These are phyloP conservation scores for Backusella morwellensis DNA, from an alignment of 192 early-diverging fungal genomes.

Conservation along the genomic window DNA sequence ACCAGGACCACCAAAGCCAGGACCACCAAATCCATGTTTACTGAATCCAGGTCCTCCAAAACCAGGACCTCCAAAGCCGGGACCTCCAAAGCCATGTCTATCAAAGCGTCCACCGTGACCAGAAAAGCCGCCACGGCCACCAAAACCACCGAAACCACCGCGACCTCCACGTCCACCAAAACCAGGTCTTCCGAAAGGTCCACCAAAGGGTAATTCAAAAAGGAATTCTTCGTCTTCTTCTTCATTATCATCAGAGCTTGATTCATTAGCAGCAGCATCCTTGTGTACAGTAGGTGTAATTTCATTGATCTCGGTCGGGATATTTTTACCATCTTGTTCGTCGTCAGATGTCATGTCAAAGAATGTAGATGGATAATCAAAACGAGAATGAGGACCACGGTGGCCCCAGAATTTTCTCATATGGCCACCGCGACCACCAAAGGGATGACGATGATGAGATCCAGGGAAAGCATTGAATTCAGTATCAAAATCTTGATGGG, in stretches of 20 bases:
- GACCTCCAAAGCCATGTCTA: neutral
- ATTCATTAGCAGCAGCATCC: neutral
- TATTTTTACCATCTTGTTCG: neutral
- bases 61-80: neutral
- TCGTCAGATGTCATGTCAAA: neutral
- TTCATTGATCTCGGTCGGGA: neutral
- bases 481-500: neutral
- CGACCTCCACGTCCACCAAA: neutral
- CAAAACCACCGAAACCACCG: neutral
- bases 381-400: neutral
- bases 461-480: neutral
- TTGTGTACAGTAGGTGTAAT: neutral
- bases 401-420: neutral
- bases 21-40: too few relatives aligned
- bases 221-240: neutral
- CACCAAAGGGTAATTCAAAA: neutral
- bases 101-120: neutral
- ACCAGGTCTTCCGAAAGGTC: neutral
- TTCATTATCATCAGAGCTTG: neutral
- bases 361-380: neutral
- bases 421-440: neutral
- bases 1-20: neutral
- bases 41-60: neutral
- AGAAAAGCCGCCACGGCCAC: neutral
- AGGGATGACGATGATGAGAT: neutral